Base-by-base conservation (phyloP, 106 monocot species). In the Agapanthus africanus region DNA sequence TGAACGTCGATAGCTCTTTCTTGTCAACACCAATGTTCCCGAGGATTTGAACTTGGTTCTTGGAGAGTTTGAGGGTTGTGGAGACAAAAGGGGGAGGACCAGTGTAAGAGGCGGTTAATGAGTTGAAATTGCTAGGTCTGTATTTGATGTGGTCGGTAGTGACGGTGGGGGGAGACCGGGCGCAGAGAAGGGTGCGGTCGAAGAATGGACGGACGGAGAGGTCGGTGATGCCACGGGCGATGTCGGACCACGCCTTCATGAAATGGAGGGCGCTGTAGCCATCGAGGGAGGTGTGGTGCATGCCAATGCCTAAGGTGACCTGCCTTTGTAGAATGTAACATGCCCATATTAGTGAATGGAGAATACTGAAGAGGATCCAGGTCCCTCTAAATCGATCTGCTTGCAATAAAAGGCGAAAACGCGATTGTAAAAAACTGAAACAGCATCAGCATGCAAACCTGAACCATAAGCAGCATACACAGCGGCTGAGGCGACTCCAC, bases 101-200 rank as follows among this genome's bases (percentile, higher is more conserved):
- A 47, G 71, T 22, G 49, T 5, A 49, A 4, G 49, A 14, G 4
- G 44, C 3, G 13, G 33, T 4, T 2, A 19, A 8, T 16, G 26
- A 19, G 11, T 54, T 14, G 28, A 25, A 36, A 40, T 11, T 44
- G n/a, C n/a, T n/a, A 14, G 44, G 44, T 16, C 28, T 26, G 73
- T 76, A 79, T 61, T 79, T 71, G 70, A 38, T 56, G 70, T 80
- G 71, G 62, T 51, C 64, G 77, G 64, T 78, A 23, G 35, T 14
- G 32, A 69, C 28, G 19, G 51, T 6, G 26, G 83, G 80, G 7
- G 74, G 74, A 32, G 65, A 40, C 15, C 83, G 74, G 6, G 83
- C 54, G n/a, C 68, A 63, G 74, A 87, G 78, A 64, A 74, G 37
- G n/a, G 73, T 72, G 11, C 83, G 83, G 60, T 87, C 83, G 4